Evolutionary conservation across 805 yeast genomes (phyloP), one percentile per base, ranked within the genome.

Genomic region (Kodamaea kakaduensis): DNA sequence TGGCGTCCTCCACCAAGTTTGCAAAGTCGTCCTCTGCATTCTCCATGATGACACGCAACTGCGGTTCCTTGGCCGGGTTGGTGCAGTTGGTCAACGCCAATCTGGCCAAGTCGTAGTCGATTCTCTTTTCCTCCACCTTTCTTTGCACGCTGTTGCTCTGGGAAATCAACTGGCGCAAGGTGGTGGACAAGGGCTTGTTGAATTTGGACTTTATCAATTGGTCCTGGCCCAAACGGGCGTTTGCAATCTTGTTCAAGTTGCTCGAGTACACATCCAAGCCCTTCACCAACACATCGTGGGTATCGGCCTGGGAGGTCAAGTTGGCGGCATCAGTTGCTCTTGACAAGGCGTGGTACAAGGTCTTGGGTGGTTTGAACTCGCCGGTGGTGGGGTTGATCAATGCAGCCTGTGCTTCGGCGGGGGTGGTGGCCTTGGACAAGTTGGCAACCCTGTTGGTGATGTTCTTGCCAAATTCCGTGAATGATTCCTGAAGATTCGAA

Each of bases 1-100:
- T 86, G 25, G 95, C 93, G 52, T 83, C 93, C 63, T 86, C 95
- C 22, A 87, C 87, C 16, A 89, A 82, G 47, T 84, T 85, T 31
- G 93, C 95, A 58, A 86, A 86, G 52, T 83, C 89, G 52, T 86
- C 96, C 64, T 86, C 96, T 34, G 86, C 78, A 42, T 80, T 75
- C 60, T 86, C 95, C 73, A 86, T 80, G 44, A 78, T 75, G 32
- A 80, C 83, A 50, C 89, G 71, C 41, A 82, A 73, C 32, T 78
- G 78, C 12, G 89, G 86, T 53, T 81, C 82, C 59, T 78, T 78
- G 22, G 61, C 48, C 4, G 72, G 67, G 42, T 65, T 64, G 6
- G 65, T 44, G 48, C 71, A 63, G 39, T 49, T 55, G 26, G 68
- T 52, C 45, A 67, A 60, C 34, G 54, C 60, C 22, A 56, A 46